Conservation (phyloP, 176 grass and related monocot species). For the Eremochloa ophiuroides region DNA sequence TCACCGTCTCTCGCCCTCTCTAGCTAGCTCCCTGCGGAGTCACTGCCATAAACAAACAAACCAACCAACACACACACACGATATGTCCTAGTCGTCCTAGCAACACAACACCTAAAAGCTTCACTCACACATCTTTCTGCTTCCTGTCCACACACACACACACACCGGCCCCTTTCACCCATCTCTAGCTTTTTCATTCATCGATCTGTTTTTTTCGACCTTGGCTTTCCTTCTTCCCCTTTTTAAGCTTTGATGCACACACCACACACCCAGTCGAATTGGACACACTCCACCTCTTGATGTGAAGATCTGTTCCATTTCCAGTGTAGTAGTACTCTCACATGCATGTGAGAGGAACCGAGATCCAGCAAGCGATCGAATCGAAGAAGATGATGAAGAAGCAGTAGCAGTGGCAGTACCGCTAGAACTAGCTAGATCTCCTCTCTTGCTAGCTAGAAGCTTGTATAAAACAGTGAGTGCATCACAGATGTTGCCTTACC, state of each 20-base stretch:
- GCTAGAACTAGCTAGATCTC: conserved; percentile 38
- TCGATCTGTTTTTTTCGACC: conserved; percentile 7
- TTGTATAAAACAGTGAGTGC: conserved; percentile 21
- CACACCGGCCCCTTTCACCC: conserved; percentile 18
- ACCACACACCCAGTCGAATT: conserved; percentile 8
- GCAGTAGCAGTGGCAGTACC: not conserved
- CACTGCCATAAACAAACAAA: conserved; percentile 38
- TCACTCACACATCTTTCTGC: conserved; percentile 39
- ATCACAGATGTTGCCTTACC: conserved; percentile 50
- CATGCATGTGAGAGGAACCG: conserved; percentile 1
- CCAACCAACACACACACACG: conserved; percentile 1
- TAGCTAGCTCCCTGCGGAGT: not conserved
- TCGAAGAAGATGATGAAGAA: not conserved
- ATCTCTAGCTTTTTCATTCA: conserved; percentile 17
- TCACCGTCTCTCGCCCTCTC: not conserved
- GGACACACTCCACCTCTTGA: not conserved
- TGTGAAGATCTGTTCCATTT: conserved; percentile 29
- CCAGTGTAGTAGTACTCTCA: not conserved
- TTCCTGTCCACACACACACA: conserved; percentile 30
- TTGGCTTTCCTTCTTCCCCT: not conserved
- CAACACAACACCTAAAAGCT: conserved; percentile 20
- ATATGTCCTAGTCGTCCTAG: not conserved
- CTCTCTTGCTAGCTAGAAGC: not conserved
- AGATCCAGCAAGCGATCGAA: not conserved
- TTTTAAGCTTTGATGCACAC: conserved; percentile 21